These are phyloP conservation scores for Kurtzmaniella fragi DNA, from an alignment of 805 yeast genomes.

Conservation along the genomic window DNA sequence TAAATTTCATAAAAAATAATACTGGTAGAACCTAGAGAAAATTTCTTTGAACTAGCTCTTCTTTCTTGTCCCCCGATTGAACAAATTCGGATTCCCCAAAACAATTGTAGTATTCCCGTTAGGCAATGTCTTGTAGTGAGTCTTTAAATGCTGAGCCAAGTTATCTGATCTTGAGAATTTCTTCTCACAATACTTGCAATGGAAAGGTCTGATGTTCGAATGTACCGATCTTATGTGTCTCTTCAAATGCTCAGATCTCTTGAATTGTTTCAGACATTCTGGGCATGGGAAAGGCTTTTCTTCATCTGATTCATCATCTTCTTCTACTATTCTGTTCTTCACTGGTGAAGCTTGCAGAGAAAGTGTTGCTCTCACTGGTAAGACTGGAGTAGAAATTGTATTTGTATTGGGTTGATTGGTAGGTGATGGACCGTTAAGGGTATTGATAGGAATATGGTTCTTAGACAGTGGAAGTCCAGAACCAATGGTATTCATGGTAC, in stretches of 20 bases:
- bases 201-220: conserved; percentile 41
- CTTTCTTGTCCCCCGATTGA: conserved; percentile 23
- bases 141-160: conserved; percentile 41
- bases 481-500: too few relatives aligned
- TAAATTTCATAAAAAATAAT: too few relatives aligned
- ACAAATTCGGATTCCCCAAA: conserved; percentile 18
- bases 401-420: too few relatives aligned
- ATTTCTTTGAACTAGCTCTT: conserved; percentile 24
- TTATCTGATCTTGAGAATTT: conserved; percentile 39
- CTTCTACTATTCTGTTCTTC: conserved; percentile 6
- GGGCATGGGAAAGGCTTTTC: conserved; percentile 34
- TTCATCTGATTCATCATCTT: conserved; percentile 10
- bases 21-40: too few relatives aligned
- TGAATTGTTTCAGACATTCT: conserved; percentile 38
- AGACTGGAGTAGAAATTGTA: too few relatives aligned
- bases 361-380: conserved; percentile 1
- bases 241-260: conserved; percentile 39
- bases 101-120: conserved; percentile 28
- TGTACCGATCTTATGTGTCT: conserved; percentile 40
- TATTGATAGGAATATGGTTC: too few relatives aligned
- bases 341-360: conserved; percentile 3
- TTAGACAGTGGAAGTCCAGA: too few relatives aligned
- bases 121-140: conserved; percentile 30
- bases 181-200: conserved; percentile 41
- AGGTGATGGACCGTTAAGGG: too few relatives aligned